Evolutionary conservation across 148 eudicot species (phyloP).

Genomic region (Rhododendron simsii): DNA sequence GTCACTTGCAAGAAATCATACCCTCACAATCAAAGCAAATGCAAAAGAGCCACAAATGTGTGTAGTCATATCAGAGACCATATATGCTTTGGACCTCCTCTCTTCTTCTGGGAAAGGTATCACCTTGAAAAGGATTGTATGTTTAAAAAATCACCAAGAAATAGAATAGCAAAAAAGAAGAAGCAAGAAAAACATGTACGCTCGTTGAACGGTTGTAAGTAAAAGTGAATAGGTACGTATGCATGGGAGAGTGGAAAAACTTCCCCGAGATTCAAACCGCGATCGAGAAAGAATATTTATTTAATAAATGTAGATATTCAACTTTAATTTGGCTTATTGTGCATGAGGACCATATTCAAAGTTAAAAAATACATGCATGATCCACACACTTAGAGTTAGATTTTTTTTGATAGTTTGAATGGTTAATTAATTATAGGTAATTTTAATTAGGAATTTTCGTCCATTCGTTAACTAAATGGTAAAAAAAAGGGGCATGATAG

Average conservation of each 20-base stretch:
- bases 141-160: not conserved
- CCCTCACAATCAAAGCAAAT: constrained; percentile 4
- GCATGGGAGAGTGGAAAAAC: not conserved
- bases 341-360: not conserved
- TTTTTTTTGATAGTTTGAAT: too few species aligned
- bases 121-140: not conserved
- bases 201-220: too few species aligned
- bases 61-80: not conserved
- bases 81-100: not conserved
- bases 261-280: not conserved
- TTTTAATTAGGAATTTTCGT: not conserved
- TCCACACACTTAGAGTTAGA: too few species aligned
- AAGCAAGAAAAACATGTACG: not conserved
- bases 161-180: not conserved
- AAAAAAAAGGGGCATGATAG: not conserved
- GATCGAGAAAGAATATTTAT: not conserved
- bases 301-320: not conserved
- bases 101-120: not conserved
- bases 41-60: not conserved
- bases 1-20: constrained; percentile 6
- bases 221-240: too few species aligned
- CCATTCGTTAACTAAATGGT: not conserved
- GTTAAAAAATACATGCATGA: not conserved
- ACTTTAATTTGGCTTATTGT: not conserved
- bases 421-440: too few species aligned